These are phyloP conservation scores for Curvularia sp. DNA, from an alignment of 2,329 filamentous ascomycete genomes.

Conservation along the genomic window DNA sequence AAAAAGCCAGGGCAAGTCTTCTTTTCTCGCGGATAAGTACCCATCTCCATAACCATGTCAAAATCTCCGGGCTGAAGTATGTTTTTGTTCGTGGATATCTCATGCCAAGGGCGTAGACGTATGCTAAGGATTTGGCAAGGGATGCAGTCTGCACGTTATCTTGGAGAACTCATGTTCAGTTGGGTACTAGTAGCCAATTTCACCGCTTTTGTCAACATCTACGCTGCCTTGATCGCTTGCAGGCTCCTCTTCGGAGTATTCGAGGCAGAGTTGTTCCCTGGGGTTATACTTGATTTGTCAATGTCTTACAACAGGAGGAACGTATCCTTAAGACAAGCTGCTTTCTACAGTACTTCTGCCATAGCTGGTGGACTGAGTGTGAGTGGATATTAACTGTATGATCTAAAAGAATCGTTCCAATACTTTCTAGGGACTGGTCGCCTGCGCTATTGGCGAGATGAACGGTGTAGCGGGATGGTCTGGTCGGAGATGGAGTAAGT, in stretches of 20 bases:
- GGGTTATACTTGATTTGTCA: conserved; percentile 36
- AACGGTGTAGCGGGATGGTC: conserved; percentile 32
- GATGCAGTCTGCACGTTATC: conserved; percentile 35
- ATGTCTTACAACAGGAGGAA: conserved; percentile 48
- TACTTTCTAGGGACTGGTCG: conserved; percentile 27
- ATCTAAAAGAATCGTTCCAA: background rate
- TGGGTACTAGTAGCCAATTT: conserved; percentile 37
- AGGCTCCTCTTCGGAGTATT: conserved; percentile 41
- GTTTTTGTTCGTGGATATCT: background rate
- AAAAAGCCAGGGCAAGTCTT: too few species aligned
- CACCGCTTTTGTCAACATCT: conserved; percentile 38
- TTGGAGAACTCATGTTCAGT: conserved; percentile 34
- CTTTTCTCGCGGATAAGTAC: background rate
- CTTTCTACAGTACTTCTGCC: conserved; percentile 62
- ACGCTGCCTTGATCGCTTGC: conserved; percentile 35
- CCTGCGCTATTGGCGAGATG: conserved; percentile 39
- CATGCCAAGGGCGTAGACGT: conserved; percentile 7
- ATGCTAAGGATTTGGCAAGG: conserved; percentile 41
- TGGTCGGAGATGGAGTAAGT: conserved; percentile 38
- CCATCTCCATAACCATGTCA: background rate
- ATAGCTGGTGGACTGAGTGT: conserved; percentile 62
- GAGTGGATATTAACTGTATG: background rate
- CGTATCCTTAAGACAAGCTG: conserved; percentile 60
- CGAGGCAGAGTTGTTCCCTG: conserved; percentile 40
- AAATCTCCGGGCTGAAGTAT: background rate